These are phyloP conservation scores for Xylaria sp. DNA, from an alignment of 2,329 filamentous ascomycete genomes.

Conservation along the genomic window DNA sequence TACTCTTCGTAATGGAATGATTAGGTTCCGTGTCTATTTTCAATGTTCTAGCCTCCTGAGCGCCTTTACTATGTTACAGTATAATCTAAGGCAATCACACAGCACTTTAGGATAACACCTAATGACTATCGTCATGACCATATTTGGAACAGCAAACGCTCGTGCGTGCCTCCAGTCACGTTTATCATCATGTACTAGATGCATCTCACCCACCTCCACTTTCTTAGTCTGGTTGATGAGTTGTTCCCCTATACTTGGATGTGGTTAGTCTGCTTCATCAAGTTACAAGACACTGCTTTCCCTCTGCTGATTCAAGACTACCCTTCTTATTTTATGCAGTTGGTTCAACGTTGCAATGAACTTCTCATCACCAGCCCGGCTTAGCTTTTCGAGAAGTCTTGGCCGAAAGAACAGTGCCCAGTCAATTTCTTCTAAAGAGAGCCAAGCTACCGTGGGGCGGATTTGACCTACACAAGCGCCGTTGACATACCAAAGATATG, in stretches of 20 bases:
- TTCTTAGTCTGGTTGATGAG: conserved; percentile 28
- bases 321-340: conserved; percentile 37
- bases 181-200: not conserved
- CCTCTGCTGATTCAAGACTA: conserved; percentile 17
- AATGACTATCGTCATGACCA: not conserved
- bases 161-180: conserved; percentile 6
- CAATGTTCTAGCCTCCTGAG: not conserved
- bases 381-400: not conserved
- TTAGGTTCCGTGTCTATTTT: not conserved
- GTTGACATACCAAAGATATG: not conserved
- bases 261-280: conserved; percentile 32
- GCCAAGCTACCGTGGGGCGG: not conserved
- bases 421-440: not conserved
- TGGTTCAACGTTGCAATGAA: conserved; percentile 34
- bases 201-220: conserved; percentile 21
- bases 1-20: not conserved
- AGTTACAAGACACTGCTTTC: conserved; percentile 31
- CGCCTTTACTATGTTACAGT: not conserved
- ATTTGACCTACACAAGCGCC: not conserved
- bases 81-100: not conserved
- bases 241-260: conserved; percentile 31
- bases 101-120: not conserved
- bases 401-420: not conserved
- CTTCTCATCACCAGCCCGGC: conserved; percentile 8
- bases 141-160: conserved; percentile 4